Conservation (phyloP, 495 filamentous ascomycete genomes). For the Aspergillus saccharolyticus region DNA sequence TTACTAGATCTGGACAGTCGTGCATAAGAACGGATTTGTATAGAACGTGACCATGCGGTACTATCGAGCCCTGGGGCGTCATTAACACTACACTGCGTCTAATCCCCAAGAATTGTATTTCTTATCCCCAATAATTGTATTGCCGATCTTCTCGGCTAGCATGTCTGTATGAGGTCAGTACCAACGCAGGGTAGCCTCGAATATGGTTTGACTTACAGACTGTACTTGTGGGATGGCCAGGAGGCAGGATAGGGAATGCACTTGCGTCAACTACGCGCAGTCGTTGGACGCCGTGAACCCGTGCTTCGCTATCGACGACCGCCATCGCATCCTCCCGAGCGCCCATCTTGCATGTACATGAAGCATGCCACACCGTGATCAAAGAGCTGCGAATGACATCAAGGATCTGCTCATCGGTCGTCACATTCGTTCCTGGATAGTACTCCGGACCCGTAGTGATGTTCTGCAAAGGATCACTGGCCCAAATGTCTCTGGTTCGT, state of each 20-base stretch:
- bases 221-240: slow-evolving; percentile 47
- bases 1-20: not conserved
- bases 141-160: not conserved
- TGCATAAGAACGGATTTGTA: not conserved
- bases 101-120: not conserved
- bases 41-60: not conserved
- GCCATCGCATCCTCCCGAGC: slow-evolving; percentile 43
- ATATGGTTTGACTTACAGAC: slow-evolving; percentile 30
- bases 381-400: slow-evolving; percentile 33
- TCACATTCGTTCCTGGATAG: slow-evolving; percentile 42
- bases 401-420: slow-evolving; percentile 50
- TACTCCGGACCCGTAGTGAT: slow-evolving; percentile 41
- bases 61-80: not conserved
- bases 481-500: slow-evolving; percentile 42
- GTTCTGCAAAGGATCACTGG: slow-evolving; percentile 30
- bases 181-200: not conserved
- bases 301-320: slow-evolving; percentile 50
- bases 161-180: not conserved
- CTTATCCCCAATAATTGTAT: not conserved
- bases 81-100: not conserved
- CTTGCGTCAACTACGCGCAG: slow-evolving; percentile 56
- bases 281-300: slow-evolving; percentile 46
- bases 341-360: slow-evolving; percentile 54
- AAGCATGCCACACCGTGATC: slow-evolving; percentile 47
- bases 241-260: slow-evolving; percentile 48